phyloP scores from a whole-genome alignment of 495 filamentous ascomycete genomes.

The Lasiosphaeria hispida region DNA sequence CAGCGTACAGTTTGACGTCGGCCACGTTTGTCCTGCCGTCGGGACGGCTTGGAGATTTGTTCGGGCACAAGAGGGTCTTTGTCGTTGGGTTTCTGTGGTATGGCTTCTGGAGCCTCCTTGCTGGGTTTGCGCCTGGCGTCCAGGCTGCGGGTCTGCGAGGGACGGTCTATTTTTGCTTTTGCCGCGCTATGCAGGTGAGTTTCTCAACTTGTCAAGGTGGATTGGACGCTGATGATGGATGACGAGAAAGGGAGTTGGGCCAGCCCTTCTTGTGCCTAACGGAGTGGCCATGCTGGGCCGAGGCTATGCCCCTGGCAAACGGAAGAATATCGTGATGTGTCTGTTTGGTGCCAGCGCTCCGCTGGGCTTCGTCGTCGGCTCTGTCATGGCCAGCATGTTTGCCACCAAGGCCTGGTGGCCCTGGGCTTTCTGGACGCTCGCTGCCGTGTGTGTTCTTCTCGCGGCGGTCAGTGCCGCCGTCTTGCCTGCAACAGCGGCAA shows the following conservation, averaged over 20 bases:
- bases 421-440: conserved; percentile 61
- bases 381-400: conserved; percentile 49
- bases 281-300: conserved; percentile 58
- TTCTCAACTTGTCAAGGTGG: not conserved
- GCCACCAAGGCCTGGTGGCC: conserved; percentile 58
- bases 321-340: conserved; percentile 60
- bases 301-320: conserved; percentile 49
- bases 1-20: conserved; percentile 58
- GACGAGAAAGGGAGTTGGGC: conserved; percentile 49
- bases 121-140: conserved; percentile 47
- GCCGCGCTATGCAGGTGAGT: conserved; percentile 50
- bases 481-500: conserved; percentile 44
- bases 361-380: conserved; percentile 51
- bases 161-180: conserved; percentile 56
- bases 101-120: conserved; percentile 59
- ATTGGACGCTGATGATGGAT: not conserved
- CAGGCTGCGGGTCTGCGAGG: conserved; percentile 8
- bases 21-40: conserved; percentile 70
- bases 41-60: conserved; percentile 65
- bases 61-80: conserved; percentile 64
- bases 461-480: conserved; percentile 40
- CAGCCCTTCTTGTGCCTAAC: conserved; percentile 61
- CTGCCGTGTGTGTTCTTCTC: conserved; percentile 44
- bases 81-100: conserved; percentile 64
- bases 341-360: conserved; percentile 64